Percentiles rank a stretch among this genome's conserved stretches.
These are phyloP conservation scores for Kalanchoe fedtschenkoi DNA, from an alignment of 164 flowering plant genomes.

Conservation along the genomic window DNA sequence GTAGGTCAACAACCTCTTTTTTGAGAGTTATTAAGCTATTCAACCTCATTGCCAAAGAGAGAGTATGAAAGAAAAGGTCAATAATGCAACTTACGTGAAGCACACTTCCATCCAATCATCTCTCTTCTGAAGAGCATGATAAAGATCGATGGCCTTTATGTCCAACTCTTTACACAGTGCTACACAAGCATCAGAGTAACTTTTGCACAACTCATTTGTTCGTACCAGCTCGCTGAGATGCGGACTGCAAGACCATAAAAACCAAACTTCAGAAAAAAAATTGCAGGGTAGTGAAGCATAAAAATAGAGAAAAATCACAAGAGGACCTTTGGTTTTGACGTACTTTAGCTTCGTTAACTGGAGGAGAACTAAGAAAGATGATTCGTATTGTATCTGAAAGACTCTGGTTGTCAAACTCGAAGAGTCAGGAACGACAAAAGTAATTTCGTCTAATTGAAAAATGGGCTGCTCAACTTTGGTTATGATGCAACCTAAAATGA, in stretches of 20 bases:
- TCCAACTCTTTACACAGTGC: constrained; percentile 59
- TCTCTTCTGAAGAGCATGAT: constrained; percentile 55
- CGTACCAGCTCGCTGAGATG: constrained; percentile 44
- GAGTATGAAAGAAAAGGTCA: background rate
- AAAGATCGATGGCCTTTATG: constrained; percentile 64
- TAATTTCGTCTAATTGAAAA: background rate
- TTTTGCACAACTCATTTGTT: constrained; percentile 60
- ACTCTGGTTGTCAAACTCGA: constrained; percentile 32
- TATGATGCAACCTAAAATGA: background rate
- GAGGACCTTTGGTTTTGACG: constrained; percentile 39
- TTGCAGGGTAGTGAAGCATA: background rate
- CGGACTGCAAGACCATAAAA: constrained; percentile 25
- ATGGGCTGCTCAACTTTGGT: background rate
- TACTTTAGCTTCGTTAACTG: constrained; percentile 52
- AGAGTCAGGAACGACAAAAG: constrained; percentile 14
- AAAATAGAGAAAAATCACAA: background rate
- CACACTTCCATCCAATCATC: constrained; percentile 60
- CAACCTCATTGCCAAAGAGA: background rate
- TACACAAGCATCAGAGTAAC: constrained; percentile 79
- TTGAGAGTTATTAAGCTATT: background rate
- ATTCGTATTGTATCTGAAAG: constrained; percentile 58
- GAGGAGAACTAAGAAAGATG: constrained; percentile 49
- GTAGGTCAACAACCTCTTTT: background rate
- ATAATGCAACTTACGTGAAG: constrained; percentile 56
- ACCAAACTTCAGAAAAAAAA: constrained; percentile 1